Conservation (phyloP, 805 yeast species). For the Kodamaea nitidulidarum region DNA sequence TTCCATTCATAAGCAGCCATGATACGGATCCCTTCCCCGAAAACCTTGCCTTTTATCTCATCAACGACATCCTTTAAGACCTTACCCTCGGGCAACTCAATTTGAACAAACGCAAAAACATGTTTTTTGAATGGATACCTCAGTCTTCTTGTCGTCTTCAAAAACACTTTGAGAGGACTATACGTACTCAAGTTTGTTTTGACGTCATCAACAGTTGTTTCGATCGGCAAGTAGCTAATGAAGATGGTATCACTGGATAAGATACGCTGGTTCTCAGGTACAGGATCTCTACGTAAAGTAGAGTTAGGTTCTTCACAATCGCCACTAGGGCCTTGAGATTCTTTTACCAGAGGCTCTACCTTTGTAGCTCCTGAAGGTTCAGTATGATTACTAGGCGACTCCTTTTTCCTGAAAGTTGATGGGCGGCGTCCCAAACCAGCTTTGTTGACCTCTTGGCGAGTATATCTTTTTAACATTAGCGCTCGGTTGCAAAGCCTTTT, state of each 20-base stretch:
- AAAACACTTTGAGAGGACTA: slow-evolving; percentile 45
- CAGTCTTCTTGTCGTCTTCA: slow-evolving; percentile 37
- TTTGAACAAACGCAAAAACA: slow-evolving; percentile 50
- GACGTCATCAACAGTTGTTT: slow-evolving; percentile 41
- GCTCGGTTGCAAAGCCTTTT: slow-evolving; percentile 32
- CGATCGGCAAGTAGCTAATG: slow-evolving; percentile 37
- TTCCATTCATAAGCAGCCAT: slow-evolving; percentile 3
- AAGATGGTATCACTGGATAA: slow-evolving; percentile 45
- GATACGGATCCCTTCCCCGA: not conserved
- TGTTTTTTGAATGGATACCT: slow-evolving; percentile 26
- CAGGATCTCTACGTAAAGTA: no score
- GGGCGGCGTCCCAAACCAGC: not conserved
- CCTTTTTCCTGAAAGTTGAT: slow-evolving; percentile 21
- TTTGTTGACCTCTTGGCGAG: slow-evolving; percentile 19
- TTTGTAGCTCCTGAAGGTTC: no score
- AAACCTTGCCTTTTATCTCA: slow-evolving; percentile 33
- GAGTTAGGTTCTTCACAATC: no score
- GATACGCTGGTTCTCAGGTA: slow-evolving; percentile 3
- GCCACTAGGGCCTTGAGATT: no score
- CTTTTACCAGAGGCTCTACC: no score
- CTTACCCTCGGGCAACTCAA: slow-evolving; percentile 33
- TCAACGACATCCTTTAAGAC: slow-evolving; percentile 43
- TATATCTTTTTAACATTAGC: slow-evolving; percentile 37
- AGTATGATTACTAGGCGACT: not conserved
- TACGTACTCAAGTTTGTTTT: slow-evolving; percentile 42